A percentile compares a stretch with the other conserved stretches of the same genome.
phyloP scores from a whole-genome alignment of 495 filamentous ascomycete genomes.

The Penicillium angulare region DNA sequence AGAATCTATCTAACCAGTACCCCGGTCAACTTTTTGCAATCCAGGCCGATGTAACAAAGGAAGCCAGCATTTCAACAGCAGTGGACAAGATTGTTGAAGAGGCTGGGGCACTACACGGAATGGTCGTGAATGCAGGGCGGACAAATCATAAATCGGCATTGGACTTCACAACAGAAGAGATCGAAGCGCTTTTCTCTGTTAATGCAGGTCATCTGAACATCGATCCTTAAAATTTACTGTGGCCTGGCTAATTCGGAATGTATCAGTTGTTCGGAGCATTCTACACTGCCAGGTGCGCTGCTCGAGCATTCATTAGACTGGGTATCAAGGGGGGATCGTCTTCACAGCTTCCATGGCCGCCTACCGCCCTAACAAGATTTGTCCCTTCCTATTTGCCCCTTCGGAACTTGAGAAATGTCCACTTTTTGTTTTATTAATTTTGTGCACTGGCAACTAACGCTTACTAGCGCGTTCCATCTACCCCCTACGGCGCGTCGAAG shows the following conservation, averaged over 20 bases:
- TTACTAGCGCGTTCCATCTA: conserved; percentile 29
- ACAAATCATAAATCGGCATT: conserved; percentile 45
- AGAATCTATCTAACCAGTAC: conserved; percentile 26
- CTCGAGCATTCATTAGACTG: conserved; percentile 40
- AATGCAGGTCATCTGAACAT: conserved; percentile 16
- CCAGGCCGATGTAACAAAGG: conserved; percentile 36
- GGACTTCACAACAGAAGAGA: conserved; percentile 40
- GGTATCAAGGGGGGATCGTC: conserved; percentile 44
- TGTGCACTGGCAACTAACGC: conserved; percentile 5
- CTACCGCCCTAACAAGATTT: conserved; percentile 45
- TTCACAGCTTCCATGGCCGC: conserved; percentile 48
- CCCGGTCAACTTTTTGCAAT: conserved; percentile 31
- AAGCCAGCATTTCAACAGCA: conserved; percentile 34
- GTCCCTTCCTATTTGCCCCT: not conserved
- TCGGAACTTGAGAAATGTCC: too few species aligned
- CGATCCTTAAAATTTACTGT: not conserved
- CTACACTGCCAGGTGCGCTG: conserved; percentile 33
- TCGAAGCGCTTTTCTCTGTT: conserved; percentile 40
- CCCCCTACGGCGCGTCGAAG: conserved; percentile 34
- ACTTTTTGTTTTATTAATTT: not conserved
- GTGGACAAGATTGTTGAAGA: conserved; percentile 36
- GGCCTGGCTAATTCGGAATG: conserved; percentile 2
- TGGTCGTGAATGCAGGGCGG: conserved; percentile 43
- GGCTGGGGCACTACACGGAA: conserved; percentile 34
- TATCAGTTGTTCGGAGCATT: conserved; percentile 38